Percentiles rank a stretch among this genome's conserved stretches.
Evolutionary conservation across 2,329 filamentous ascomycete species (phyloP).

Genomic region (Paecilomyces niveus): DNA sequence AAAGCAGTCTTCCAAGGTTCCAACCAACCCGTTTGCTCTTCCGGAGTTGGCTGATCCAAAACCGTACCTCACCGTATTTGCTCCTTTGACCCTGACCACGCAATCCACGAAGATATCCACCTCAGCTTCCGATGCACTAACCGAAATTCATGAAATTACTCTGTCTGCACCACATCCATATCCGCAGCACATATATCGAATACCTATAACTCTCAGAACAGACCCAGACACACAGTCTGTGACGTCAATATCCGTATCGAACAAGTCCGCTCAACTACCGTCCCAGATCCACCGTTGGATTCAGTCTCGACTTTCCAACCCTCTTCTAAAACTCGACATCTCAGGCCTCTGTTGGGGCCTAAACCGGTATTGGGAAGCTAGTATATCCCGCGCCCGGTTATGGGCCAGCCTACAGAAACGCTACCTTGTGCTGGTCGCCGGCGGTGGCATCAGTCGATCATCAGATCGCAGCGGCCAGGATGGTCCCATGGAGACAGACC

Average conservation of each 20-base stretch:
- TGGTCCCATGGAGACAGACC: slow-evolving; percentile 2
- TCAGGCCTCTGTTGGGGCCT: slow-evolving; percentile 36
- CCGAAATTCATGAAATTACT: slow-evolving; percentile 28
- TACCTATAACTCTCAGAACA: slow-evolving; percentile 28
- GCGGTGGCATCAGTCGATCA: neutral
- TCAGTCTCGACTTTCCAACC: slow-evolving; percentile 24
- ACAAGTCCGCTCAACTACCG: slow-evolving; percentile 19
- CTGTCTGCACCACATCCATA: slow-evolving; percentile 31
- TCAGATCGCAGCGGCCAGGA: neutral
- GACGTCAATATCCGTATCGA: slow-evolving; percentile 23
- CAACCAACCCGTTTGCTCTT: slow-evolving; percentile 60
- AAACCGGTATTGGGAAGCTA: slow-evolving; percentile 35
- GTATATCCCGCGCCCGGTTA: slow-evolving; percentile 28
- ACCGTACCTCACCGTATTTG: slow-evolving; percentile 65
- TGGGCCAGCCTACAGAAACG: slow-evolving; percentile 28
- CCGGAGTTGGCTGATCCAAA: slow-evolving; percentile 49
- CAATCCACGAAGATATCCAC: slow-evolving; percentile 19
- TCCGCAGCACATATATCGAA: slow-evolving; percentile 23
- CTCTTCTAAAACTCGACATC: slow-evolving; percentile 29
- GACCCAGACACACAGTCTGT: slow-evolving; percentile 27
- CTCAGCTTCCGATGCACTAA: slow-evolving; percentile 11
- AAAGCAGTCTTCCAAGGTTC: slow-evolving; percentile 30
- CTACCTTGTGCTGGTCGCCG: slow-evolving; percentile 10
- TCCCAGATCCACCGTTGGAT: slow-evolving; percentile 27
- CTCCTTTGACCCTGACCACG: slow-evolving; percentile 51